phyloP scores from a whole-genome alignment of 441 rosid species.

The Brassica balearica region DNA sequence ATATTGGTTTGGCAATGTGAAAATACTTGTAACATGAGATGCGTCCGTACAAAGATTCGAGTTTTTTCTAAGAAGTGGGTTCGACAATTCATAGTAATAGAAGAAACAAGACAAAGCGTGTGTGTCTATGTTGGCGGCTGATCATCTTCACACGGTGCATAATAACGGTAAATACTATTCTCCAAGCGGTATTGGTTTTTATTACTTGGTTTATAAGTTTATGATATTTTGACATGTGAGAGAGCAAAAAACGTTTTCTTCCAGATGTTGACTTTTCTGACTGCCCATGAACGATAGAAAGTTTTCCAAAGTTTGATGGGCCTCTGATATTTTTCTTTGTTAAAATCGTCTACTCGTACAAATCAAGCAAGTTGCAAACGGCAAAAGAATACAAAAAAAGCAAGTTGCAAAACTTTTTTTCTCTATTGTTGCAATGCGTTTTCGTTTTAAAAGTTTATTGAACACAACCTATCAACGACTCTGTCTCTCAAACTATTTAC shows the following conservation, averaged over 20 bases:
- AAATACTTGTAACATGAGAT: slow-evolving; percentile 31
- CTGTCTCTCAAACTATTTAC: background rate
- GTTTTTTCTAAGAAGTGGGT: slow-evolving; percentile 16
- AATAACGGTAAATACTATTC: slow-evolving; percentile 25
- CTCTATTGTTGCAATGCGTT: slow-evolving; percentile 6
- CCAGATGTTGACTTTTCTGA: slow-evolving; percentile 36
- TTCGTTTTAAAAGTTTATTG: background rate
- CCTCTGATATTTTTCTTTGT: background rate
- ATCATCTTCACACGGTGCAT: slow-evolving; percentile 46
- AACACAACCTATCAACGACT: slow-evolving; percentile 18
- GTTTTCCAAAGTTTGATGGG: background rate
- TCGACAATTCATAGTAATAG: background rate
- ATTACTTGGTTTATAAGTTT: background rate
- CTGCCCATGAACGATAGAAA: slow-evolving; percentile 12
- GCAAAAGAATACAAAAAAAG: background rate
- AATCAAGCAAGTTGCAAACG: slow-evolving; percentile 18
- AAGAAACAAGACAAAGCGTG: slow-evolving; percentile 38
- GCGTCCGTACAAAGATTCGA: slow-evolving; percentile 35
- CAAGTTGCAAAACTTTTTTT: slow-evolving; percentile 14
- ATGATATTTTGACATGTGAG: slow-evolving; percentile 25
- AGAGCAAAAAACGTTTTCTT: slow-evolving; percentile 6
- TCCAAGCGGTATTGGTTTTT: background rate
- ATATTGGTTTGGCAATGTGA: slow-evolving; percentile 33
- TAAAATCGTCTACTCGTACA: background rate
- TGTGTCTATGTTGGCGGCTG: slow-evolving; percentile 44